phyloP scores from a whole-genome alignment of 306 rosid species.

The Quercus engelmannii region DNA sequence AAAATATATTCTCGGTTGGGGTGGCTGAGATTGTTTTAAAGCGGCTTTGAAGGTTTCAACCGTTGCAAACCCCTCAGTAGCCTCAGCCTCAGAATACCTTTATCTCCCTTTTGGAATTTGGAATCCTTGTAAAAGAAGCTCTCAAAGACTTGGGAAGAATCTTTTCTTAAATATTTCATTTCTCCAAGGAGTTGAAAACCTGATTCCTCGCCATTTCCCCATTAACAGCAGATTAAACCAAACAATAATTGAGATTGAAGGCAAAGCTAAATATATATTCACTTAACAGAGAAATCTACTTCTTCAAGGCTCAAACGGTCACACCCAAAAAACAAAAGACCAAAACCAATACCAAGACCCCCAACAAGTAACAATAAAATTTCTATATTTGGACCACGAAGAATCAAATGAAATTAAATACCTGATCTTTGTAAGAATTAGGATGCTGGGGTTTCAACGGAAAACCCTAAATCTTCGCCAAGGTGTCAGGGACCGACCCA shows the following conservation, averaged over 20 bases:
- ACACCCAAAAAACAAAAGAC: not conserved
- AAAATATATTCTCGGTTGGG: slow-evolving; percentile 20
- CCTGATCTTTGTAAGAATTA: slow-evolving; percentile 38
- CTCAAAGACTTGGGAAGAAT: slow-evolving; percentile 30
- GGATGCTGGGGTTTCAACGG: slow-evolving; percentile 2
- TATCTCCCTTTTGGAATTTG: slow-evolving; percentile 42
- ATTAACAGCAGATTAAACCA: not conserved
- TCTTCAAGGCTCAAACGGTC: slow-evolving; percentile 29
- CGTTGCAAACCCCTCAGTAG: slow-evolving; percentile 37
- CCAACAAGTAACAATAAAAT: not conserved
- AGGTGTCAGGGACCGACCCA: not conserved
- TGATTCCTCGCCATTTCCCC: slow-evolving; percentile 20
- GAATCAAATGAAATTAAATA: slow-evolving; percentile 33
- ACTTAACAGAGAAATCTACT: not conserved
- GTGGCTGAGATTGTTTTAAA: slow-evolving; percentile 18
- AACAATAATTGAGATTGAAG: slow-evolving; percentile 17
- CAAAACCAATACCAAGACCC: not conserved
- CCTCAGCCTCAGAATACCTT: slow-evolving; percentile 11
- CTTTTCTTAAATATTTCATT: slow-evolving; percentile 40
- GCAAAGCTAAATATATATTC: not conserved
- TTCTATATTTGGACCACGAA: slow-evolving; percentile 10
- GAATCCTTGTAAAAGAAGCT: slow-evolving; percentile 45
- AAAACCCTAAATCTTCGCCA: slow-evolving; percentile 16
- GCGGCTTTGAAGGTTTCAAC: slow-evolving; percentile 70
- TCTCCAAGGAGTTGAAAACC: slow-evolving; percentile 34